Conservation (phyloP, 2,329 filamentous ascomycete genomes). For the Neonectria hederae region DNA sequence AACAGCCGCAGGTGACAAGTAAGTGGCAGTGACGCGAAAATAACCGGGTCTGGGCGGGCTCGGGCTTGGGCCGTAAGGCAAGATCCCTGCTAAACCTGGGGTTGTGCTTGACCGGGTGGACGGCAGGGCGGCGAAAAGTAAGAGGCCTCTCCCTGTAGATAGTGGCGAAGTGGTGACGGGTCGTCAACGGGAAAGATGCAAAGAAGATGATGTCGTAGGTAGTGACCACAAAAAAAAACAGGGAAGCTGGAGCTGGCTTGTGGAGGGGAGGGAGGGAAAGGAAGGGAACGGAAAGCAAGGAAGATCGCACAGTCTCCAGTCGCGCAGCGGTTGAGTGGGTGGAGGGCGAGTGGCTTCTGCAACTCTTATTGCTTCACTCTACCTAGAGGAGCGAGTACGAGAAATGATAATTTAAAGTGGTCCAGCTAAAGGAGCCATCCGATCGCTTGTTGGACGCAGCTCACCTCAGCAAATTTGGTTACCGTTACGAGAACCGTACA, state of each 20-base stretch:
- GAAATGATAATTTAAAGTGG: conserved; percentile 14
- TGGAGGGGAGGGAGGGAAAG: neutral
- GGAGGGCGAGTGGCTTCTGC: conserved; percentile 2
- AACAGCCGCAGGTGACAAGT: conserved; percentile 6
- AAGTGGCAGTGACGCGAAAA: conserved; percentile 23
- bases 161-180: neutral
- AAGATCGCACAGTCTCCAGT: neutral
- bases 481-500: neutral
- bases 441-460: neutral
- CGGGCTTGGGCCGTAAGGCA: conserved; percentile 15
- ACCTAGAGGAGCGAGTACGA: neutral
- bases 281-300: neutral
- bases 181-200: neutral
- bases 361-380: neutral
- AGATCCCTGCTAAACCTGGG: conserved; percentile 27
- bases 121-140: neutral
- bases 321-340: neutral
- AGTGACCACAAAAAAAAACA: neutral
- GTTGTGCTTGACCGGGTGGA: conserved; percentile 12
- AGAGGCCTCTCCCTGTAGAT: conserved; percentile 10
- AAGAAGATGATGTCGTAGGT: neutral
- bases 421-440: conserved; percentile 3
- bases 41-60: conserved; percentile 17
- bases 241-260: neutral
- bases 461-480: neutral